Conservation (phyloP, 768 basidiomycete species). For the Omphalotus guepiniiformis region DNA sequence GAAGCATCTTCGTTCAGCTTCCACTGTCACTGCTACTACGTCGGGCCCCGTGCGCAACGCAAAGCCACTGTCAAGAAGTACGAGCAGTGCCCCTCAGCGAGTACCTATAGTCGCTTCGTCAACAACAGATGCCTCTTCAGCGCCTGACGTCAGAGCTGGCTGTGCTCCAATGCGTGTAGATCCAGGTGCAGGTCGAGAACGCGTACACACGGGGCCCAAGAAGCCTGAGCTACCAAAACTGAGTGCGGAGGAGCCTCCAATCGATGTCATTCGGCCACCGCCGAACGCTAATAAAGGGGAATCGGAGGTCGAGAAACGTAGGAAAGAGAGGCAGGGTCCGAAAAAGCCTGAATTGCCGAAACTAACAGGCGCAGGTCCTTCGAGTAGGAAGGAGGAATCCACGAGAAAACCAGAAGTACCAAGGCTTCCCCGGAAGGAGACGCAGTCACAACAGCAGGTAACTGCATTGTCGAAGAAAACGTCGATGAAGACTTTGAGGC, state of each 20-base stretch:
- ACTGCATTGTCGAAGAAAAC: not conserved
- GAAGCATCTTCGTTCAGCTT: not conserved
- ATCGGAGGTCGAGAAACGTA: not conserved
- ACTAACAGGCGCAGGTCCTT: not conserved
- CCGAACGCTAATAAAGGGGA: too few species aligned
- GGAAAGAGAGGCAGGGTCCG: not conserved
- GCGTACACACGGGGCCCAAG: not conserved
- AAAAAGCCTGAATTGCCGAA: slow-evolving; percentile 1
- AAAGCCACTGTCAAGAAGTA: not conserved
- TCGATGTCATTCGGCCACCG: not conserved
- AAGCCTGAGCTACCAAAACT: not conserved
- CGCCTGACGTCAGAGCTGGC: not conserved
- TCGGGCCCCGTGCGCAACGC: not conserved
- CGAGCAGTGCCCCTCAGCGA: not conserved
- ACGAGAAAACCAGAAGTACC: not conserved
- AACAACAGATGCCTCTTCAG: not conserved
- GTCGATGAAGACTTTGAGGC: not conserved
- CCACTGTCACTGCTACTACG: not conserved
- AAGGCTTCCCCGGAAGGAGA: too few species aligned
- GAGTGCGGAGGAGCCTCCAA: not conserved
- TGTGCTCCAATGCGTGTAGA: not conserved
- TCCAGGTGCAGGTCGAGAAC: slow-evolving; percentile 1
- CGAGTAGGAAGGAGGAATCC: not conserved
- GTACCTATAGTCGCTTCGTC: not conserved
- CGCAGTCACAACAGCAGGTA: too few species aligned